Evolutionary conservation across 2,329 filamentous ascomycete genomes (phyloP), one percentile per base, ranked within the genome.

Genomic region (Colletotrichum brevisporum): DNA sequence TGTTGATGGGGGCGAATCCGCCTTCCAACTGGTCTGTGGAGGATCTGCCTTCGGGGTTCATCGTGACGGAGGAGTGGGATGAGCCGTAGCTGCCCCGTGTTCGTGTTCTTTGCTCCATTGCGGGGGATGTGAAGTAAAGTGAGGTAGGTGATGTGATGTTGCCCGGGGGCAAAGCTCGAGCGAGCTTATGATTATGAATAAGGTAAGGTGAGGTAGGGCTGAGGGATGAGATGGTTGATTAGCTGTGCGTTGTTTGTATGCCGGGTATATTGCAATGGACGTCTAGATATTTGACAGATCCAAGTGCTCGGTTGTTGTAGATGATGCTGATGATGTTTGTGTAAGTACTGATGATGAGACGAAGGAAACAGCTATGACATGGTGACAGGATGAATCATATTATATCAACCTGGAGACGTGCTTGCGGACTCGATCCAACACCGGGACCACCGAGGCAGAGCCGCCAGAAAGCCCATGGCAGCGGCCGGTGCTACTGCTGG

Each of bases 1-100:
- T 60, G 43, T 66, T 60, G 36, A 66, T 66, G 31, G 66, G 61
- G 16, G 62, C 55, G 43, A 69, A 66, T n/a, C 62, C 51, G 16
- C 15, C 61, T 4, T 53, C 45, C 53, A 26, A 39, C 27, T 59
- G 62, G 2, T 66, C 55, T 50, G 43, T 54, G 41, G 62, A 55
- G 3, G 50, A 6, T 26, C 55, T 48, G 9, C 47, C 39, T 21
- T 51, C 61, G 8, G 50, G 50, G 55, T 47, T 27, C 43, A 65
- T 60, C 27, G 66, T 69, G 48, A 65, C 48, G 6, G 66, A 69
- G 16, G 66, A 65, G 26, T 45, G 36, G 3, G 39, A 36, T n/a
- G 66, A 60, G 31, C 43, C 57, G 36, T 47, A 9, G 58, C 64
- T 57, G 13, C 43, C 55, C 45, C 61, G 43, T 15, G 62, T 59